Evolutionary conservation across 306 rosid genomes (phyloP).

Genomic region (Rosa lucieae): DNA sequence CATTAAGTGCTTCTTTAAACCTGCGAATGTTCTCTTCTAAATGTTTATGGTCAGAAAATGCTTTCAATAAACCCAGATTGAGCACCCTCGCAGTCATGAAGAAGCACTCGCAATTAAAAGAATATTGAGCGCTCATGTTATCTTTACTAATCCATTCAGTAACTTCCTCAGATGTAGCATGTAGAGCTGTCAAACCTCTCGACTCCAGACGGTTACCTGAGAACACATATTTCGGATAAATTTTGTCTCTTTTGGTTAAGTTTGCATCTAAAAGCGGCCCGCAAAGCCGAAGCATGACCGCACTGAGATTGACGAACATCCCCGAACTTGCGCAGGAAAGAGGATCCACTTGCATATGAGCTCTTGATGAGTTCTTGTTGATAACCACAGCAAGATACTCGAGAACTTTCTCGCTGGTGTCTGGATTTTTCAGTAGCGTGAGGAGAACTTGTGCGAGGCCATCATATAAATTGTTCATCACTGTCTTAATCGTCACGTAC

Average conservation of each 20-base stretch:
- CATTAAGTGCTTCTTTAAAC: constrained; percentile 69
- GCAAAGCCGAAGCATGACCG: constrained; percentile 90
- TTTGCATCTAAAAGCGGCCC: constrained; percentile 87
- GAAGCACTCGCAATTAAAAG: constrained; percentile 93
- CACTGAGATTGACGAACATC: constrained; percentile 94
- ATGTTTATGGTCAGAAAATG: constrained; percentile 89
- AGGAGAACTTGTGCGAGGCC: constrained; percentile 77
- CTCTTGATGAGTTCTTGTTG: constrained; percentile 83
- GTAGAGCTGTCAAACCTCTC: constrained; percentile 87
- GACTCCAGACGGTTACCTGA: constrained; percentile 68
- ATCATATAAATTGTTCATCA: constrained; percentile 72
- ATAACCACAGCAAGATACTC: constrained; percentile 91
- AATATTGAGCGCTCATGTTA: constrained; percentile 44
- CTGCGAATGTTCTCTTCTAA: constrained; percentile 83
- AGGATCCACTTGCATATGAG: constrained; percentile 87
- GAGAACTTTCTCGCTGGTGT: constrained; percentile 69
- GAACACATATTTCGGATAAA: constrained; percentile 80
- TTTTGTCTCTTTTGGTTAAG: constrained; percentile 73
- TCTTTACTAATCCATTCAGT: constrained; percentile 67
- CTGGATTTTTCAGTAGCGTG: constrained; percentile 70
- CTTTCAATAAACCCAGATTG: constrained; percentile 86
- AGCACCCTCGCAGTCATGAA: constrained; percentile 98
- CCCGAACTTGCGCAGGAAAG: constrained; percentile 92
- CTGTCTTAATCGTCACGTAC: constrained; percentile 70
- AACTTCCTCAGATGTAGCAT: constrained; percentile 91